Evolutionary conservation across 129 eudicot species (phyloP).

Genomic region (Rutidosis leptorrhynchoides): DNA sequence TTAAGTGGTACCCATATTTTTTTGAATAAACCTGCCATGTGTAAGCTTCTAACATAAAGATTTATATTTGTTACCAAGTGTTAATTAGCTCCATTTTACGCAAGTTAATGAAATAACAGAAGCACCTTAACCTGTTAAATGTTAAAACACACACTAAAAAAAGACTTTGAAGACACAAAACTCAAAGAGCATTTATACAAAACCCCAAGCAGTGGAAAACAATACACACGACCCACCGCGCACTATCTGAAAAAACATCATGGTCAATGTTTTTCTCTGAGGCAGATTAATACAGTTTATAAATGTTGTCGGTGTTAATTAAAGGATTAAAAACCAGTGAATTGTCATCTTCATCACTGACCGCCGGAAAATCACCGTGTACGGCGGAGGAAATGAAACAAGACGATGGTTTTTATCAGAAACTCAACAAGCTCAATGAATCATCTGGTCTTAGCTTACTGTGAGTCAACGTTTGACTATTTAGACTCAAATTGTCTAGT

Average conservation of each 20-base stretch:
- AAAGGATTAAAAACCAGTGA: background rate
- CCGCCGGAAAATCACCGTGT: conserved; percentile 5
- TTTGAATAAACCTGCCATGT: no score
- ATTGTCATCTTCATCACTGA: background rate
- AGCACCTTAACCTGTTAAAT: background rate
- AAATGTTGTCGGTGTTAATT: background rate
- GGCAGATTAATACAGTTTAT: background rate
- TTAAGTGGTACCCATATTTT: no score
- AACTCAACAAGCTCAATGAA: conserved; percentile 43
- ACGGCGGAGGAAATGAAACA: conserved; percentile 16
- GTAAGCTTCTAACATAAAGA: no score
- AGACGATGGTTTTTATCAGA: conserved; percentile 44
- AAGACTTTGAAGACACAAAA: background rate
- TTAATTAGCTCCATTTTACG: background rate
- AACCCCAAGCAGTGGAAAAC: background rate
- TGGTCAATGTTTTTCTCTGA: background rate
- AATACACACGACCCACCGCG: background rate
- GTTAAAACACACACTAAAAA: background rate
- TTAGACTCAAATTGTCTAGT: background rate
- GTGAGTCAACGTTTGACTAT: conserved; percentile 30
- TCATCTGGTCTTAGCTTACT: conserved; percentile 52
- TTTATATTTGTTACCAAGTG: background rate
- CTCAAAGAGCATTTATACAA: conserved; percentile 13
- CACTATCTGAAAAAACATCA: conserved; percentile 1
- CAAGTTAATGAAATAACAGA: background rate